Conservation (phyloP, 208 protist species). For the Wallacemonas sp. region DNA sequence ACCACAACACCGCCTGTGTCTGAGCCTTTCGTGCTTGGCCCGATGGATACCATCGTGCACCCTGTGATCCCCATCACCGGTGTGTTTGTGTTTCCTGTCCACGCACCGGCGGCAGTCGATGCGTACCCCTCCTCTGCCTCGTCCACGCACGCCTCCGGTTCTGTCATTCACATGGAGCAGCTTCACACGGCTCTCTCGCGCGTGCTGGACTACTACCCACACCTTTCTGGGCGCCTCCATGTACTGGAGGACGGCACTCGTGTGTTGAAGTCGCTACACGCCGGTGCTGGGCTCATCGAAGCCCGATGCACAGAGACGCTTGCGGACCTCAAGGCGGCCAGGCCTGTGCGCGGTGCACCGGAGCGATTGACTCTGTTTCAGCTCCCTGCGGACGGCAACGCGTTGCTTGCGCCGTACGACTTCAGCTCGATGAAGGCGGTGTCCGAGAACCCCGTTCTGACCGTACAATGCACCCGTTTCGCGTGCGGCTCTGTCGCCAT, state of each 20-base stretch:
- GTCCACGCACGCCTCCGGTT: background rate
- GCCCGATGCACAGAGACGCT: constrained; percentile 9
- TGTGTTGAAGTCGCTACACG: constrained; percentile 7
- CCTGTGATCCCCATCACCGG: constrained; percentile 17
- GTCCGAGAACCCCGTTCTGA: constrained; percentile 7
- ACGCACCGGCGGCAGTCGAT: background rate
- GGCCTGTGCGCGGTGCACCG: background rate
- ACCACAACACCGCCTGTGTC: background rate
- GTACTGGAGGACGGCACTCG: constrained; percentile 16
- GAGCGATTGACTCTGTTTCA: constrained; percentile 18
- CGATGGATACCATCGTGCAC: constrained; percentile 17
- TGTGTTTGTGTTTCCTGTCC: constrained; percentile 14
- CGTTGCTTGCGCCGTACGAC: constrained; percentile 19
- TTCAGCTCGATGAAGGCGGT: constrained; percentile 5
- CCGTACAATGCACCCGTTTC: constrained; percentile 30
- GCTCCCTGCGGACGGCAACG: constrained; percentile 21
- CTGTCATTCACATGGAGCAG: background rate
- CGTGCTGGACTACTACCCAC: constrained; percentile 19
- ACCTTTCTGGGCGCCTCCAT: constrained; percentile 11
- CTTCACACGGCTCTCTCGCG: constrained; percentile 14
- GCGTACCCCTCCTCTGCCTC: background rate
- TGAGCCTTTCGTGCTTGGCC: constrained; percentile 12
- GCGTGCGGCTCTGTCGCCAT: constrained; percentile 24
- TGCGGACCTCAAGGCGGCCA: background rate
- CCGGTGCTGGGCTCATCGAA: constrained; percentile 11